Conservation (phyloP, 345 rosid genomes). For the Camelina sativa region DNA sequence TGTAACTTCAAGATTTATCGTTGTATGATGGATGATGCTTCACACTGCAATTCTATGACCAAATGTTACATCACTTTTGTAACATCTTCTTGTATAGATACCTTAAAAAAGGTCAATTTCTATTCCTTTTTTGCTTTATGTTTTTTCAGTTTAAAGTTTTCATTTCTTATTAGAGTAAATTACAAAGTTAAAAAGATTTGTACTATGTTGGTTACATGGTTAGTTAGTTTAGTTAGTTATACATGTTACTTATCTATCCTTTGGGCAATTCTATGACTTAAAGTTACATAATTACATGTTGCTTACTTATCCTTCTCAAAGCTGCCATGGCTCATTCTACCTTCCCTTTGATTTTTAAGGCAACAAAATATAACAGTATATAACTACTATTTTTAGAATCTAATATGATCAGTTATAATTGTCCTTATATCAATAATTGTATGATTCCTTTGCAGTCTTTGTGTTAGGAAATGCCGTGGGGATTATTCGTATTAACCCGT, state of each 20-base stretch:
- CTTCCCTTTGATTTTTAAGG: not conserved
- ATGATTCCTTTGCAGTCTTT: not conserved
- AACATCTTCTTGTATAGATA: constrained; percentile 15
- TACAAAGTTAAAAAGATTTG: not conserved
- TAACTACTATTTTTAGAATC: constrained; percentile 27
- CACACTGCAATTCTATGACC: constrained; percentile 15
- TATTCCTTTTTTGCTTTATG: not conserved
- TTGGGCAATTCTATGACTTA: not conserved
- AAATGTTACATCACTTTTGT: constrained; percentile 8
- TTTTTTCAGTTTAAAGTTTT: not conserved
- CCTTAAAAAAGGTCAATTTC: not conserved
- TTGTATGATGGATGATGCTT: constrained; percentile 11
- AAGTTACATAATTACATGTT: not conserved
- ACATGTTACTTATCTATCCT: constrained; percentile 8
- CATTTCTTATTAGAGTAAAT: not conserved
- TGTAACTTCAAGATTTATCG: constrained; percentile 45
- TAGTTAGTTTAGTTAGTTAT: not conserved
- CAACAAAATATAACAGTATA: not conserved
- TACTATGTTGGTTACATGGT: constrained; percentile 14
- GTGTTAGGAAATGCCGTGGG: constrained; percentile 21
- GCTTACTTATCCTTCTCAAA: constrained; percentile 11
- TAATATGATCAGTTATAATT: constrained; percentile 8
- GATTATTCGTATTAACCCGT: constrained; percentile 13
- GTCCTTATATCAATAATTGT: constrained; percentile 29
- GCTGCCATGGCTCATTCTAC: not conserved